Evolutionary conservation across 2,329 filamentous ascomycete species (phyloP).

Genomic region (Aspergillus thermomutatus): DNA sequence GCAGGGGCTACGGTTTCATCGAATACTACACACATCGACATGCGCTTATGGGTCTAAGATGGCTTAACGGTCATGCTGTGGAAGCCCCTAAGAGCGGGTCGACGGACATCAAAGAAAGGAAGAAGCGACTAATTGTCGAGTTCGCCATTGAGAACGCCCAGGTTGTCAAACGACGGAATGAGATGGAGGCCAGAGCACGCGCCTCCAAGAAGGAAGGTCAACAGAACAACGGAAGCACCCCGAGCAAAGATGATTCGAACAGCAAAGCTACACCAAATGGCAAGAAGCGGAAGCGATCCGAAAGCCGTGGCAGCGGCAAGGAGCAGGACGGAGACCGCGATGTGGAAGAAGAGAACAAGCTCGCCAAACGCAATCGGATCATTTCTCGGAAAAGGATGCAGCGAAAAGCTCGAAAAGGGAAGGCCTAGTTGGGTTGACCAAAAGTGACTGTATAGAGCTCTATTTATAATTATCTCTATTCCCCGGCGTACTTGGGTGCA

Average conservation of each 20-base stretch:
- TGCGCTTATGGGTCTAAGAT: constrained; percentile 90
- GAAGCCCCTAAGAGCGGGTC: constrained; percentile 33
- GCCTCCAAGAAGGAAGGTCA: constrained; percentile 13
- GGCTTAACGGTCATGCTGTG: constrained; percentile 76
- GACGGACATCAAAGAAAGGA: constrained; percentile 61
- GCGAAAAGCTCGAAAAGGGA: constrained; percentile 60
- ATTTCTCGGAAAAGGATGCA: constrained; percentile 81
- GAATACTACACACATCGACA: constrained; percentile 93
- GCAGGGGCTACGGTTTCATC: constrained; percentile 93
- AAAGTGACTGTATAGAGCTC: constrained; percentile 9
- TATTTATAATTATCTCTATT: constrained; percentile 7
- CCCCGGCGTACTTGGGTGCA: constrained; percentile 1
- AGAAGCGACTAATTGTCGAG: constrained; percentile 87
- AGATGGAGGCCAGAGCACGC: constrained; percentile 28
- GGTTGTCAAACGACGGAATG: constrained; percentile 73
- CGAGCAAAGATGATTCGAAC: constrained; percentile 20
- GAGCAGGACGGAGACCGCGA: constrained; percentile 18
- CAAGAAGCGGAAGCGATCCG: constrained; percentile 33
- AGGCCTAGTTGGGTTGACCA: constrained; percentile 17
- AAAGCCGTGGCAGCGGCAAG: constrained; percentile 17
- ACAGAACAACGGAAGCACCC: constrained; percentile 13
- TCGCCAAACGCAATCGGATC: constrained; percentile 67
- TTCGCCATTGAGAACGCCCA: constrained; percentile 98
- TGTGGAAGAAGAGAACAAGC: constrained; percentile 49
- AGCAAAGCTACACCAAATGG: constrained; percentile 17